phyloP scores from a whole-genome alignment of 495 filamentous ascomycete genomes.

The Annulohypoxylon moriforme region DNA sequence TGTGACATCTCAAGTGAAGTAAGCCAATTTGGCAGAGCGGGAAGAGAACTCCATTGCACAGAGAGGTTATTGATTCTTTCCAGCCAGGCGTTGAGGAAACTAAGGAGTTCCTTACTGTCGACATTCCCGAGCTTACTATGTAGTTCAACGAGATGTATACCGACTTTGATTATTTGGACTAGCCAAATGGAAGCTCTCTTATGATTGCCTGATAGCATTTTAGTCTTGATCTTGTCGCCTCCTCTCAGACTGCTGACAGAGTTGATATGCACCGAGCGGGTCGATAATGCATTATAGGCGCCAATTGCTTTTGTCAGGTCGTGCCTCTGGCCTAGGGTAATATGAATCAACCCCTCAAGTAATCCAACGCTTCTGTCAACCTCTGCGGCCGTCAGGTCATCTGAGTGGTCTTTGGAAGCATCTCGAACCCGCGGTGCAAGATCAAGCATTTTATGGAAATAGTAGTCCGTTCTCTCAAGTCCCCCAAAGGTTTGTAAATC shows the following conservation, averaged over 20 bases:
- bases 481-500: slow-evolving; percentile 55
- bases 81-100: slow-evolving; percentile 62
- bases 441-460: slow-evolving; percentile 82
- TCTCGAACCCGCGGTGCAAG: slow-evolving; percentile 73
- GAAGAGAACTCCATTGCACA: slow-evolving; percentile 58
- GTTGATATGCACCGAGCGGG: slow-evolving; percentile 22
- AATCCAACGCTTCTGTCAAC: slow-evolving; percentile 80
- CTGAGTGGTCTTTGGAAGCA: slow-evolving; percentile 75
- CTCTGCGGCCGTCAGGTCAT: slow-evolving; percentile 83
- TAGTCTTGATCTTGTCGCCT: slow-evolving; percentile 27
- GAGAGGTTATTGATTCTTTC: slow-evolving; percentile 56
- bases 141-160: slow-evolving; percentile 62
- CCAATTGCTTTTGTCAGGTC: slow-evolving; percentile 59
- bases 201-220: slow-evolving; percentile 43
- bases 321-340: slow-evolving; percentile 74
- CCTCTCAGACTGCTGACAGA: slow-evolving; percentile 40
- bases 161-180: slow-evolving; percentile 56
- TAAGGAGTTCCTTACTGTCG: slow-evolving; percentile 55
- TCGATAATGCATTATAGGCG: slow-evolving; percentile 38
- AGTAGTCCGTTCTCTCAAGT: slow-evolving; percentile 54
- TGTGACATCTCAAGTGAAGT: slow-evolving; percentile 57
- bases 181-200: slow-evolving; percentile 54
- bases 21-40: slow-evolving; percentile 66
- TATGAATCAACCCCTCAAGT: slow-evolving; percentile 81
- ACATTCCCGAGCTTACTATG: slow-evolving; percentile 70